Conservation (phyloP, 2,329 filamentous ascomycete genomes). For the Penicillium sp. region DNA sequence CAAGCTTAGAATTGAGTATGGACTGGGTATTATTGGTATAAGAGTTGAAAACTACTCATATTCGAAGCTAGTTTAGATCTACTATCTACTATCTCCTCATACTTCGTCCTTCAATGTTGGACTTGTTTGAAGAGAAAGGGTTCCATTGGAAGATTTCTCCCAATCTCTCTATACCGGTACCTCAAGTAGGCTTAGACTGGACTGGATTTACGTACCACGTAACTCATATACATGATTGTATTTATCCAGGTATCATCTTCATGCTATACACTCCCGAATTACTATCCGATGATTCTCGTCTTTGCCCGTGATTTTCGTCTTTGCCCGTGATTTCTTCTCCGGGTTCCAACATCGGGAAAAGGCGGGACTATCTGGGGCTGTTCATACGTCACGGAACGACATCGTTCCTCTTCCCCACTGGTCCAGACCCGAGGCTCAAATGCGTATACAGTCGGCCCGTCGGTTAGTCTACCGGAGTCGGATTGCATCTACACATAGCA, state of each 20-base stretch:
- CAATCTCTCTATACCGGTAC: neutral
- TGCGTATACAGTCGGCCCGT: neutral
- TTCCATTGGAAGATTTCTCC: neutral
- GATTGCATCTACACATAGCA: neutral
- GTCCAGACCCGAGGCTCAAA: neutral
- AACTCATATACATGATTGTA: neutral
- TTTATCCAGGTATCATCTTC: neutral
- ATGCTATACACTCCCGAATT: neutral
- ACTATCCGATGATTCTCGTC: conserved; percentile 24
- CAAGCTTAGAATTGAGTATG: neutral
- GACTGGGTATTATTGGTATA: neutral
- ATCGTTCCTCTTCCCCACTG: neutral
- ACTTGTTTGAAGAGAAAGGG: neutral
- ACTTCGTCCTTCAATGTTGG: too few relatives aligned
- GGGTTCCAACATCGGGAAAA: conserved; percentile 32
- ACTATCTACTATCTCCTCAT: too few relatives aligned
- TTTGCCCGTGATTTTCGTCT: conserved; percentile 21
- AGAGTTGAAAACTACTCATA: too few relatives aligned
- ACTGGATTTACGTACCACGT: neutral
- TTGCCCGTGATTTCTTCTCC: conserved; percentile 14
- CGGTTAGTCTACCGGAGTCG: neutral
- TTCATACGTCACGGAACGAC: neutral
- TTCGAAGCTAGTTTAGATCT: too few relatives aligned
- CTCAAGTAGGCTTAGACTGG: conserved; percentile 1
- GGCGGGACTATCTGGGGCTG: conserved; percentile 22